Evolutionary conservation across 192 early-diverging fungal genomes (phyloP).

Genomic region (Mortierella antarctica): DNA sequence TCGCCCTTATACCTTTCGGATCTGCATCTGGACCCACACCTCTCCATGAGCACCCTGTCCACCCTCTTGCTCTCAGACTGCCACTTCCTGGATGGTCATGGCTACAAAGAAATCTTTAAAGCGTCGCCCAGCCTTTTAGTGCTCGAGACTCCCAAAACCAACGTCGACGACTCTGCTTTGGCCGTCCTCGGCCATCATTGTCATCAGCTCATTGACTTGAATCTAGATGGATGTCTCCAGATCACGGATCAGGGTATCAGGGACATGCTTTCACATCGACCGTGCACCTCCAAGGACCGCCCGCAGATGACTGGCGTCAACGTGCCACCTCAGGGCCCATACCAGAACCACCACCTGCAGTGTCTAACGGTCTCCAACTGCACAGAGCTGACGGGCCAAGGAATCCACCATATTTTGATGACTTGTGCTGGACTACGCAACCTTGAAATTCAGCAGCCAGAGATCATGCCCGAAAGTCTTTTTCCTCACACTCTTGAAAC

Average conservation of each 20-base stretch:
- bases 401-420: conserved; percentile 36
- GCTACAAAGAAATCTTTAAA: conserved; percentile 44
- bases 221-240: conserved; percentile 32
- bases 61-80: conserved; percentile 15
- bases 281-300: neutral
- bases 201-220: conserved; percentile 5
- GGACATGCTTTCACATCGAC: conserved; percentile 33
- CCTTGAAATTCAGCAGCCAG: conserved; percentile 45
- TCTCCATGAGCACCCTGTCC: conserved; percentile 7
- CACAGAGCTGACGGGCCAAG: conserved; percentile 45
- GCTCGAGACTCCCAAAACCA: conserved; percentile 31
- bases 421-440: conserved; percentile 34
- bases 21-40: conserved; percentile 8
- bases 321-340: neutral
- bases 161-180: conserved; percentile 24
- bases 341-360: conserved; percentile 25
- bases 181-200: conserved; percentile 33
- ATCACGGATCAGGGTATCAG: conserved; percentile 46
- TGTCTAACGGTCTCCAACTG: conserved; percentile 27
- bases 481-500: conserved; percentile 39
- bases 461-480: conserved; percentile 44
- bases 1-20: conserved; percentile 26
- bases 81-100: conserved; percentile 48
- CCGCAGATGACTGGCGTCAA: neutral
- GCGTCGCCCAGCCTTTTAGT: conserved; percentile 11